Base-by-base conservation (phyloP, 768 basidiomycete genomes). In the Leccinum incarnatum region DNA sequence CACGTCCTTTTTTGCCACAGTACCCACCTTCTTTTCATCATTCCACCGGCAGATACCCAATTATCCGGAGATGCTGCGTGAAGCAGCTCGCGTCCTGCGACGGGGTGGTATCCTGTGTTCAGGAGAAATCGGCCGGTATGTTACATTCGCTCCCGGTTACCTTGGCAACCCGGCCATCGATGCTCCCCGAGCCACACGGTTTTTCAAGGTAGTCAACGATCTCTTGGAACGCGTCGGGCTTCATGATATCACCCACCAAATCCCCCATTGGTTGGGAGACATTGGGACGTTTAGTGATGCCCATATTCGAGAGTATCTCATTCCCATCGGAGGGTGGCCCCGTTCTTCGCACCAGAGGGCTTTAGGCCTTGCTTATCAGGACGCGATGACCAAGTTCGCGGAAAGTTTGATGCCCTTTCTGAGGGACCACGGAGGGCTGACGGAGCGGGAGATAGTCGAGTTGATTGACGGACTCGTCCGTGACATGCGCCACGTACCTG, bases 61-160 rank as follows among this genome's bases (percentile, higher is more conserved):
- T 65, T 89, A 86, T 65, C 72, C 72, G 17, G 66, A 63, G 25
- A 70, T 90, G 59, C 65, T 91, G 32, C 66, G 70, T 21, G 88
- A 93, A 69, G 79, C 80, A 15, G 78, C 77, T 6, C 83, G 91
- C 40, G 76, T 91, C 48, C 75, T 93, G 12, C 82, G 83, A 48
- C 82, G 83, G 5, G 85, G 85, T n/a, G 91, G 91, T 1, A 71
- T 92, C 14, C 87, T 90, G 68, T 61, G 88, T 8, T 85, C 85
- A 2, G 79, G 79, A 45, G 89, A 91, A 72, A 83, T 86, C 78
- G 76, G 74, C 36, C 75, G 78, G 25, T 73, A 67, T 36, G 77
- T 82, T 0, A 56, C 68, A 5, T 76, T 83, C 66, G 75, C 74
- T 42, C 76, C 78, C 8, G 58, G 58, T 51, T 70, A 65, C 65